Evolutionary conservation across 2,329 filamentous ascomycete genomes (phyloP).

Genomic region (Diaporthe sp.): DNA sequence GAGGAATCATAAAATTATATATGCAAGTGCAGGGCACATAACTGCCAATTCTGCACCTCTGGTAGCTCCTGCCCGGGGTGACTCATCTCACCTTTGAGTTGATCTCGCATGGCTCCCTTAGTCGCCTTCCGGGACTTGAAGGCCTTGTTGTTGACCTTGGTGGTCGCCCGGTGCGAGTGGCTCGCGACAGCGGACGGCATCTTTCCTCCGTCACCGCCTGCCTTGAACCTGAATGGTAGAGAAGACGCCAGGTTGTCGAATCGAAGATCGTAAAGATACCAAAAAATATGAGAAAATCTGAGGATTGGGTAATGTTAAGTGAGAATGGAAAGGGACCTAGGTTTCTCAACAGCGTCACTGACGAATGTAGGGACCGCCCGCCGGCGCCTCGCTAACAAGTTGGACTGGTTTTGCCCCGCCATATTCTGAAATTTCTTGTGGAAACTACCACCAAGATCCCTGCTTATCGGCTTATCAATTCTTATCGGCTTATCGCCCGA

Average conservation of each 20-base stretch:
- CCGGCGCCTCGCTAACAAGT: slow-evolving; percentile 1
- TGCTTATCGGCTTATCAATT: slow-evolving; percentile 22
- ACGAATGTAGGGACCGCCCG: not conserved
- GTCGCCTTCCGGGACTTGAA: slow-evolving; percentile 95
- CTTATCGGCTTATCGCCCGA: slow-evolving; percentile 1
- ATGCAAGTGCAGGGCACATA: slow-evolving; percentile 9
- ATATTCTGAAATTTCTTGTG: slow-evolving; percentile 35
- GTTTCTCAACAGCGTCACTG: not conserved
- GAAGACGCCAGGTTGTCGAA: slow-evolving; percentile 69
- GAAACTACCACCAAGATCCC: not conserved
- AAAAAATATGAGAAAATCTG: not conserved
- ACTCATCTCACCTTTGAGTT: slow-evolving; percentile 77
- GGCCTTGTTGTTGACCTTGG: slow-evolving; percentile 87
- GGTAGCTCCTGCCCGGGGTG: not conserved
- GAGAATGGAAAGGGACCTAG: not conserved
- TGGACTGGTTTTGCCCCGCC: slow-evolving; percentile 28
- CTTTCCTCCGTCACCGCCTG: slow-evolving; percentile 73
- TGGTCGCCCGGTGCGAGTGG: slow-evolving; percentile 93
- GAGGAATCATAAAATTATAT: not conserved
- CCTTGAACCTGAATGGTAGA: slow-evolving; percentile 90
- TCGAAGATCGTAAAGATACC: slow-evolving; percentile 12
- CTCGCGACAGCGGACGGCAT: slow-evolving; percentile 79
- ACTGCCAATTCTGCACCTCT: no score
- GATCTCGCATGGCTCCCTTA: slow-evolving; percentile 87
- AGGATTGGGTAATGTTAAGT: not conserved